Percentiles rank a stretch among this genome's conserved stretches.
phyloP scores from a whole-genome alignment of 345 rosid species.

The Syzygium oleosum region DNA sequence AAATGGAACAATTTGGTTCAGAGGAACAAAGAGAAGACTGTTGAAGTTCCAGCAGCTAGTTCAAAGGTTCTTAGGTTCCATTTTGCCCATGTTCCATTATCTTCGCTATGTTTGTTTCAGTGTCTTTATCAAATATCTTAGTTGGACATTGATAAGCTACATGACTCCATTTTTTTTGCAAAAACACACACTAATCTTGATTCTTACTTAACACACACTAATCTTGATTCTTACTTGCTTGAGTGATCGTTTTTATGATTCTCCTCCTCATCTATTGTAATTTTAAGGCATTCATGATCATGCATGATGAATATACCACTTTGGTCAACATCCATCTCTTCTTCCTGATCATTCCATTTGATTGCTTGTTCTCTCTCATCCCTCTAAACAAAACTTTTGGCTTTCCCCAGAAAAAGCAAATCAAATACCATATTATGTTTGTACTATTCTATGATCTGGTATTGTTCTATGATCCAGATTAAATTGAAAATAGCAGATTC shows the following conservation, averaged over 20 bases:
- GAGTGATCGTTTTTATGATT: background rate
- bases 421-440: background rate
- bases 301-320: background rate
- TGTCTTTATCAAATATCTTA: background rate
- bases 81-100: background rate
- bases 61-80: background rate
- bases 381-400: background rate
- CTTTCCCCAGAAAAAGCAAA: background rate
- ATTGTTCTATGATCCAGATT: background rate
- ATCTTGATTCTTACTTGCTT: background rate
- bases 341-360: background rate
- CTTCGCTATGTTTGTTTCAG: background rate
- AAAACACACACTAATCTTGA: background rate
- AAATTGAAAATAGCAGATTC: background rate
- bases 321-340: background rate
- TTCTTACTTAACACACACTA: background rate
- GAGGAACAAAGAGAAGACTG: background rate
- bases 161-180: background rate
- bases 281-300: background rate
- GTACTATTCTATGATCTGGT: background rate
- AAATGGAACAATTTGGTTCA: background rate
- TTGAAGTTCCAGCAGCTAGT: background rate
- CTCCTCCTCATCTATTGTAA: background rate
- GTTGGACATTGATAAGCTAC: background rate
- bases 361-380: background rate